Percentiles rank a stretch among this genome's conserved stretches.
Evolutionary conservation across 805 yeast genomes (phyloP).

Genomic region (Starmerella floricola): DNA sequence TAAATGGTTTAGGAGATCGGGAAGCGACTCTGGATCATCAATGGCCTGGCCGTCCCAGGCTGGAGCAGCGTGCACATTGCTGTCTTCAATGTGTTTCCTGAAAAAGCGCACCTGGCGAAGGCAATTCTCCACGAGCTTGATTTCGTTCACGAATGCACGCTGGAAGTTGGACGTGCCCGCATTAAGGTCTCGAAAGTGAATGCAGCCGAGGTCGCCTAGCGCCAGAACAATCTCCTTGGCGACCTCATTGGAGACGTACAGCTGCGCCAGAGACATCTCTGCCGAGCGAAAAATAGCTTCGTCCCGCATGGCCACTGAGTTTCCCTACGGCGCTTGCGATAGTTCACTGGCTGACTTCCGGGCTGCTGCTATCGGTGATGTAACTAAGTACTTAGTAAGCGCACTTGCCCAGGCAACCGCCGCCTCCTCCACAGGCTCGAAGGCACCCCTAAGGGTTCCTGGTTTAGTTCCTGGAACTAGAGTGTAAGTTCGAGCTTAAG

Average conservation of each 20-base stretch:
- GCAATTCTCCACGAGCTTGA: slow-evolving; percentile 70
- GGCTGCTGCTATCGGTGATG: background rate
- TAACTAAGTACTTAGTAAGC: too few relatives aligned
- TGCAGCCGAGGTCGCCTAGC: slow-evolving; percentile 71
- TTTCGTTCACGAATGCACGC: slow-evolving; percentile 79
- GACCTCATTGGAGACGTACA: slow-evolving; percentile 82
- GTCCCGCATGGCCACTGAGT: slow-evolving; percentile 8
- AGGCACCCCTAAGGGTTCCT: too few relatives aligned
- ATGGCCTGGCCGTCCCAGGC: slow-evolving; percentile 34
- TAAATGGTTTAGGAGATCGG: slow-evolving; percentile 47
- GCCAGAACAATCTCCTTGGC: slow-evolving; percentile 77
- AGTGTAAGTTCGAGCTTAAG: too few relatives aligned
- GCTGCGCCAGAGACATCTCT: slow-evolving; percentile 89
- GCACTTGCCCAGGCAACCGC: too few relatives aligned
- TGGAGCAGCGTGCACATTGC: slow-evolving; percentile 26
- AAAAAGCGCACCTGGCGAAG: slow-evolving; percentile 62
- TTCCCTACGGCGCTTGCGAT: too few relatives aligned
- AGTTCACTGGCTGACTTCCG: background rate
- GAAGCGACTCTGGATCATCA: slow-evolving; percentile 56
- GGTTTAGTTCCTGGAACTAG: too few relatives aligned
- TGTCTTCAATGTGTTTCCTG: slow-evolving; percentile 25
- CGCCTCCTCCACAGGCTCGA: too few relatives aligned
- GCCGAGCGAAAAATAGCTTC: slow-evolving; percentile 54
- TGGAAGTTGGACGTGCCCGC: slow-evolving; percentile 71
- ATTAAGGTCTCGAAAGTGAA: slow-evolving; percentile 86